Conservation (phyloP, 352 stramenopile species). For the Pythium vanterpoolii region DNA sequence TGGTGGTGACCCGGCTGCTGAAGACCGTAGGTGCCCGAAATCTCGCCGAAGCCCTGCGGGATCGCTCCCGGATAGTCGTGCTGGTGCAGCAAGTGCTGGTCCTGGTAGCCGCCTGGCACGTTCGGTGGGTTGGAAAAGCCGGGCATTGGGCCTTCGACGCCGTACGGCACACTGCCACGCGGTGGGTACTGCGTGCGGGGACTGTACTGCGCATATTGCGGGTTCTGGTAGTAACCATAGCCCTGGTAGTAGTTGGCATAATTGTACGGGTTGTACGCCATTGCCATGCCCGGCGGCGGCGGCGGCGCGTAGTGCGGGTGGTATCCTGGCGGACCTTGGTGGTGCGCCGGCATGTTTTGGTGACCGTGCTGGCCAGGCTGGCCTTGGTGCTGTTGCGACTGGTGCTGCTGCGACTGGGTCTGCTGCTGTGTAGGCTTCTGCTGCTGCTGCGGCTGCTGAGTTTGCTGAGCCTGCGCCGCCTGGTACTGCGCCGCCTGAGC, state of each 20-base stretch:
- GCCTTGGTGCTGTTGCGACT: conserved; percentile 12
- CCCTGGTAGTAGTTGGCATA: conserved; percentile 84
- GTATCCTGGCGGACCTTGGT: conserved; percentile 75
- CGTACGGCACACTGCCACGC: conserved; percentile 80
- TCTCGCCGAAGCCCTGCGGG: conserved; percentile 81
- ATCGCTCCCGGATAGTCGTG: conserved; percentile 76
- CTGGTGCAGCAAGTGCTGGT: conserved; percentile 82
- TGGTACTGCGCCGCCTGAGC: conserved; percentile 26
- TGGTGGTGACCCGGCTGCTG: conserved; percentile 53
- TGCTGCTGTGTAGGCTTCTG: conserved; percentile 19
- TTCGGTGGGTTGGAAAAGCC: conserved; percentile 78
- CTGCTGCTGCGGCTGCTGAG: conserved; percentile 29
- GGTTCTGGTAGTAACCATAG: conserved; percentile 88
- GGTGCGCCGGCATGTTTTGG: conserved; percentile 51
- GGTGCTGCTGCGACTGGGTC: conserved; percentile 26
- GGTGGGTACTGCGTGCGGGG: conserved; percentile 82
- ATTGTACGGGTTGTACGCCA: conserved; percentile 89
- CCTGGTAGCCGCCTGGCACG: conserved; percentile 77
- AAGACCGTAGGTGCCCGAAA: conserved; percentile 64
- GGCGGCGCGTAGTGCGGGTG: conserved; percentile 78
- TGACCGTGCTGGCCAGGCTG: conserved; percentile 31
- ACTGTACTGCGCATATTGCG: conserved; percentile 85
- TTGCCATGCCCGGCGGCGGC: conserved; percentile 80
- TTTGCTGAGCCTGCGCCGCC: conserved; percentile 26
- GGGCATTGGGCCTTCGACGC: conserved; percentile 72